phyloP scores from a whole-genome alignment of 306 rosid genomes.

The Medicago ruthenica region DNA sequence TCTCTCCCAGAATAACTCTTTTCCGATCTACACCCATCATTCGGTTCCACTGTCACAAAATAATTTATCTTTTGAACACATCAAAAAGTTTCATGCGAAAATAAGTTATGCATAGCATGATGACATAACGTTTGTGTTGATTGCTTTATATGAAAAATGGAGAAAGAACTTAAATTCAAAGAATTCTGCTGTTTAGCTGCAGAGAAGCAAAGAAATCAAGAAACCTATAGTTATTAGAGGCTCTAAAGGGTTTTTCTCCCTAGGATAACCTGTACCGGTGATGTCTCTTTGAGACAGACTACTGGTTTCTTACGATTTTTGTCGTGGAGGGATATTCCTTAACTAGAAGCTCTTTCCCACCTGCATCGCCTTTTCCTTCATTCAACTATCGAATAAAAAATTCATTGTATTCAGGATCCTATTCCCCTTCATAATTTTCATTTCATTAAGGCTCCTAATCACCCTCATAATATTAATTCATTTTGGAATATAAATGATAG shows the following conservation, averaged over 20 bases:
- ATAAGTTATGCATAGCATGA: slow-evolving; percentile 16
- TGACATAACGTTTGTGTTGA: not conserved
- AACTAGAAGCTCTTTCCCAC: too few relatives aligned
- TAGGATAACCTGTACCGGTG: not conserved
- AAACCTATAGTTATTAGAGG: slow-evolving; percentile 16
- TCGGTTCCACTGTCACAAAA: slow-evolving; percentile 70
- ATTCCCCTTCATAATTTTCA: too few relatives aligned
- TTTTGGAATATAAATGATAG: too few relatives aligned
- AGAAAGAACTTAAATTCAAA: slow-evolving; percentile 12
- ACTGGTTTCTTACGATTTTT: not conserved
- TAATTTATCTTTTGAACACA: slow-evolving; percentile 35
- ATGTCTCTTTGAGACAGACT: too few relatives aligned
- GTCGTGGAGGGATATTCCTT: too few relatives aligned
- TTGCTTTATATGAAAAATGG: not conserved
- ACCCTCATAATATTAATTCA: too few relatives aligned
- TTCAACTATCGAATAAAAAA: too few relatives aligned
- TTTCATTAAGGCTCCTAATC: too few relatives aligned
- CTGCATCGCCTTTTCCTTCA: too few relatives aligned
- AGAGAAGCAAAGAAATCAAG: slow-evolving; percentile 9
- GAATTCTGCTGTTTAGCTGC: slow-evolving; percentile 6
- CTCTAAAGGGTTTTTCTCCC: slow-evolving; percentile 3
- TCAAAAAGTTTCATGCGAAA: slow-evolving; percentile 32
- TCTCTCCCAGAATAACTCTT: slow-evolving; percentile 57
- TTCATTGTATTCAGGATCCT: too few relatives aligned
- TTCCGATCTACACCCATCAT: slow-evolving; percentile 54